phyloP scores from a whole-genome alignment of 371 early-diverging fungal species.

The Blakeslea trispora region DNA sequence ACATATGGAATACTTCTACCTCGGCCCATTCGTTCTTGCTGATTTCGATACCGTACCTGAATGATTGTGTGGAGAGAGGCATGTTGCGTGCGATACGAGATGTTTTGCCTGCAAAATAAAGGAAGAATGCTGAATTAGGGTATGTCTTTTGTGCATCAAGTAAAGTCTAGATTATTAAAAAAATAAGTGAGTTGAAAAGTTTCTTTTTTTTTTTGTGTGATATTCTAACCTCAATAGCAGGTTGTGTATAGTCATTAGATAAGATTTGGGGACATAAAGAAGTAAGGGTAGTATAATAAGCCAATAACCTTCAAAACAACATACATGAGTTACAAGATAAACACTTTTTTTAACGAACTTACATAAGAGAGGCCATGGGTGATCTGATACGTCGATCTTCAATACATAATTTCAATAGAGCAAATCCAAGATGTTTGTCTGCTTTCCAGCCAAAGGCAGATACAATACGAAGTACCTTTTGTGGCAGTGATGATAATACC shows the following conservation, averaged over 20 bases:
- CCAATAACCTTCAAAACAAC: constrained; percentile 33
- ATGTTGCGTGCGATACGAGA: constrained; percentile 55
- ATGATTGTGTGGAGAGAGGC: constrained; percentile 49
- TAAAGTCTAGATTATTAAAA: constrained; percentile 39
- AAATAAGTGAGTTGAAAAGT: constrained; percentile 7
- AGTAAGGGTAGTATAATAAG: constrained; percentile 50
- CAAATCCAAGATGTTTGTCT: constrained; percentile 65
- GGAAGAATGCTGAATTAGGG: constrained; percentile 65
- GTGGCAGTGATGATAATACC: constrained; percentile 59
- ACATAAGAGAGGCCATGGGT: constrained; percentile 65
- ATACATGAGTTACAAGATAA: neutral
- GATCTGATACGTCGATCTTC: constrained; percentile 62
- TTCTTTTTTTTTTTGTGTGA: neutral
- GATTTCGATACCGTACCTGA: constrained; percentile 51
- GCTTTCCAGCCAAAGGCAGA: constrained; percentile 68
- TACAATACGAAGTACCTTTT: constrained; percentile 62
- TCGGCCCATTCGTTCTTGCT: constrained; percentile 58
- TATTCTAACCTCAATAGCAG: constrained; percentile 56
- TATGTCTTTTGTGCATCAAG: constrained; percentile 60
- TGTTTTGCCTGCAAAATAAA: constrained; percentile 64
- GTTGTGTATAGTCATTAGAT: constrained; percentile 45
- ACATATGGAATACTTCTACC: constrained; percentile 50
- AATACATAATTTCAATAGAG: constrained; percentile 54
- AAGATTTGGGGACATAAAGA: constrained; percentile 49
- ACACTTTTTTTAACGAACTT: constrained; percentile 8